Evolutionary conservation across 495 filamentous ascomycete genomes (phyloP).

Genomic region (Cladorrhinum samala): DNA sequence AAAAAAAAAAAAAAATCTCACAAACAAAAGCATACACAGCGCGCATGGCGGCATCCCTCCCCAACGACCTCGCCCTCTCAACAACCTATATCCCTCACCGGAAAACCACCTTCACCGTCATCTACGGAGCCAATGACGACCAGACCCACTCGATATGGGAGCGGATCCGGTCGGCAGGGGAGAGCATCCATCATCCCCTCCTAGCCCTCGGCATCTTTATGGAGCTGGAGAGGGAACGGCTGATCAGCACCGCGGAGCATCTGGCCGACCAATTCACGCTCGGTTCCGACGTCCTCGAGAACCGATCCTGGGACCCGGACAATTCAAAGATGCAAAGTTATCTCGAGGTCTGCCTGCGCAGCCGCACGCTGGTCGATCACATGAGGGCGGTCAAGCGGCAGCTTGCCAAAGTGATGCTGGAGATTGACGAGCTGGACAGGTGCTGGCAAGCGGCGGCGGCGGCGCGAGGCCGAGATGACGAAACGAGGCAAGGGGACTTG

Average conservation of each 20-base stretch:
- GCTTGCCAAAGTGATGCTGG: background rate
- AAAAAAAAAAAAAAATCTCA: too few species aligned
- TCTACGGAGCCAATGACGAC: conserved; percentile 2
- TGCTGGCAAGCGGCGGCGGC: background rate
- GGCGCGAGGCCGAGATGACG: background rate
- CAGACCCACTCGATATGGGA: background rate
- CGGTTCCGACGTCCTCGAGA: conserved; percentile 3
- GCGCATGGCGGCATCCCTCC: conserved; percentile 1
- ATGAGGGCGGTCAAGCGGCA: conserved; percentile 7
- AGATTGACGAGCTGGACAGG: background rate
- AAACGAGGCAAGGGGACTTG: background rate
- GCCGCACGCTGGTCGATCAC: conserved; percentile 6
- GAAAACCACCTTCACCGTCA: background rate
- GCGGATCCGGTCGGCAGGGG: background rate
- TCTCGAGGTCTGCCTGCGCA: conserved; percentile 4
- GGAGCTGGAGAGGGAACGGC: conserved; percentile 7
- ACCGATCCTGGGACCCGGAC: conserved; percentile 2
- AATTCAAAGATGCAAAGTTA: conserved; percentile 2
- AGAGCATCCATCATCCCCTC: background rate
- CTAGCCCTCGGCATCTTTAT: background rate
- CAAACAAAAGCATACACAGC: conserved; percentile 13
- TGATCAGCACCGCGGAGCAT: conserved; percentile 1
- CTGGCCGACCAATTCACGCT: conserved; percentile 10
- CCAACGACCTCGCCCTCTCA: conserved; percentile 8
- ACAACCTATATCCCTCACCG: background rate